phyloP scores from a whole-genome alignment of 192 early-diverging fungal genomes.

The Coemansia umbellata region DNA sequence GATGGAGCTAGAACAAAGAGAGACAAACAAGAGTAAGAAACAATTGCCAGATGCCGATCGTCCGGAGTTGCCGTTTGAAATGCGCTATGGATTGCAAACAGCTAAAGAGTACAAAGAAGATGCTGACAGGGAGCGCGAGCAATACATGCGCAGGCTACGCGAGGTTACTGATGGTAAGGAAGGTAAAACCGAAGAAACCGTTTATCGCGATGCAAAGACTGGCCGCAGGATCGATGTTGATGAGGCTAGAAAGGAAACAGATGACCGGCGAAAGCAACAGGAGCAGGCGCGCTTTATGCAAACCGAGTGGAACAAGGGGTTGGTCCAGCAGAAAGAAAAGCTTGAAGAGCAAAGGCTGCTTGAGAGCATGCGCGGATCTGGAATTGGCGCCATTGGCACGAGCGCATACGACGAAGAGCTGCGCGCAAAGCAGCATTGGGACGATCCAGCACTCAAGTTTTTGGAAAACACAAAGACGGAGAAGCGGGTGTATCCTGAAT shows the following conservation, averaged over 20 bases:
- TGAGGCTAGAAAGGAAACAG: constrained; percentile 36
- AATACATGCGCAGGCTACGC: constrained; percentile 25
- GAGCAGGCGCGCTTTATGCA: constrained; percentile 44
- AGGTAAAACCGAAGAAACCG: constrained; percentile 50
- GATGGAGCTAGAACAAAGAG: background rate
- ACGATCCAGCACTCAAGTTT: constrained; percentile 63
- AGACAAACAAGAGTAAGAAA: background rate
- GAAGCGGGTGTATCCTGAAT: constrained; percentile 29
- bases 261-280: constrained; percentile 20
- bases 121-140: constrained; percentile 18
- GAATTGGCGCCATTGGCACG: background rate
- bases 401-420: constrained; percentile 16
- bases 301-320: constrained; percentile 60
- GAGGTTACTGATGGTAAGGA: constrained; percentile 7
- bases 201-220: constrained; percentile 60
- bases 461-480: constrained; percentile 35
- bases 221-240: constrained; percentile 57
- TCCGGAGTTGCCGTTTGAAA: constrained; percentile 5
- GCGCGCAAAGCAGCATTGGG: constrained; percentile 58
- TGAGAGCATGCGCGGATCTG: constrained; percentile 45
- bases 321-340: constrained; percentile 55
- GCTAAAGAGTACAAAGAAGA: constrained; percentile 27
- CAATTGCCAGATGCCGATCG: background rate
- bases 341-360: constrained; percentile 16
- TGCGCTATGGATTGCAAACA: constrained; percentile 43